A percentile compares a stretch with the other conserved stretches of the same genome.
Evolutionary conservation across 2,329 filamentous ascomycete genomes (phyloP).

Genomic region (Helminthosporium solani): DNA sequence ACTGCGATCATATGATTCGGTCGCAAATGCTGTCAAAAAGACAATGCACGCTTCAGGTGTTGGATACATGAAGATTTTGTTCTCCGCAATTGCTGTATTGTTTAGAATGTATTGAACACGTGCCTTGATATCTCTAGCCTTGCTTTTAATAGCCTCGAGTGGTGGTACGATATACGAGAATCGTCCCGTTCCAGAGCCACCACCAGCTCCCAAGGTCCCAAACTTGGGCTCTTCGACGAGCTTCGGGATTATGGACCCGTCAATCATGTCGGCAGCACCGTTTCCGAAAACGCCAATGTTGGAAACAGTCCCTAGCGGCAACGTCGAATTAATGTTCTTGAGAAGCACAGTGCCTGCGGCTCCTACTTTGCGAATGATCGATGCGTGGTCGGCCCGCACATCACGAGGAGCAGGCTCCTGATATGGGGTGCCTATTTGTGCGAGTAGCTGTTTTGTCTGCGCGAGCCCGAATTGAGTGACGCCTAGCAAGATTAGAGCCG

Average conservation of each 20-base stretch:
- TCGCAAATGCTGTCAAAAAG: slow-evolving; percentile 58
- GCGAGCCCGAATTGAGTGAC: too few species aligned
- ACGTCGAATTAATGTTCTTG: slow-evolving; percentile 53
- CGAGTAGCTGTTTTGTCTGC: too few species aligned
- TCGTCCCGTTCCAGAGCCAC: slow-evolving; percentile 46
- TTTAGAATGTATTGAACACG: slow-evolving; percentile 51
- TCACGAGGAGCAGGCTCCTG: too few species aligned
- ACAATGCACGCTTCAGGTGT: slow-evolving; percentile 54
- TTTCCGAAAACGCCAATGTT: slow-evolving; percentile 54
- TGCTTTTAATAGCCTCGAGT: slow-evolving; percentile 43
- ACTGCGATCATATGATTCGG: slow-evolving; percentile 48
- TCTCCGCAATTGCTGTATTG: slow-evolving; percentile 42
- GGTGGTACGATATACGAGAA: slow-evolving; percentile 46
- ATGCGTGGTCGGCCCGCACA: slow-evolving; percentile 45
- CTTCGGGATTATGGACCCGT: slow-evolving; percentile 43
- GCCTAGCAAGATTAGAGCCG: slow-evolving; percentile 24
- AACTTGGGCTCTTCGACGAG: slow-evolving; percentile 34
- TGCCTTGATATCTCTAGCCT: slow-evolving; percentile 27
- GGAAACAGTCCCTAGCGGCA: slow-evolving; percentile 55
- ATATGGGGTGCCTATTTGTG: too few species aligned
- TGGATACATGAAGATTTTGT: not conserved
- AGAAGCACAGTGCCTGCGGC: slow-evolving; percentile 46
- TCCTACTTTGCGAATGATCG: slow-evolving; percentile 45
- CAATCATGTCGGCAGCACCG: slow-evolving; percentile 43
- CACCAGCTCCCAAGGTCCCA: slow-evolving; percentile 48